Percentiles rank a stretch among this genome's conserved stretches.
Conservation (phyloP, 2,329 filamentous ascomycete genomes). For the Aspergillus sojae region DNA sequence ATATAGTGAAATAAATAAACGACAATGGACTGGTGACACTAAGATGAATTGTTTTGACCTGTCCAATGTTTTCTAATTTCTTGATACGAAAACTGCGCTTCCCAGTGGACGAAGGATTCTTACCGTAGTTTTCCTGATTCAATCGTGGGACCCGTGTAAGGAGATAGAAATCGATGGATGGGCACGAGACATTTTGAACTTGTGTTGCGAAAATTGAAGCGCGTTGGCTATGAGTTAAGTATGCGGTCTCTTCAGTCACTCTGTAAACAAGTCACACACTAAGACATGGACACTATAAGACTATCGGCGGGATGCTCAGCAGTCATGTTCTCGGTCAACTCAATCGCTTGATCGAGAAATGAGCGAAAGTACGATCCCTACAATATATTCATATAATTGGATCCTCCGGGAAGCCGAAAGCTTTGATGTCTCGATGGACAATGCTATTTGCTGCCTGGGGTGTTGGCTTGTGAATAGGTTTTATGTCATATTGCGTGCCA, state of each 20-base stretch:
- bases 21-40: background rate
- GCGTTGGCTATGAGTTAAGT: no score
- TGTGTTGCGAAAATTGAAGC: no score
- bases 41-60: no score
- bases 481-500: no score
- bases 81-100: no score
- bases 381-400: background rate
- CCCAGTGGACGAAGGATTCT: no score
- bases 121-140: no score
- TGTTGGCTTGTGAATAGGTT: no score
- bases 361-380: background rate
- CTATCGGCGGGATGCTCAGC: background rate
- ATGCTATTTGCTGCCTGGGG: background rate
- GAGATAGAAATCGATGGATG: no score
- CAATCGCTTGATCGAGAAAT: background rate
- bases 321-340: background rate
- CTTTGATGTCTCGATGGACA: background rate
- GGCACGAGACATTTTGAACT: no score
- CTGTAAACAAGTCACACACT: background rate
- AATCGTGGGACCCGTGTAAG: no score
- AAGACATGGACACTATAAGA: background rate
- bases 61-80: no score
- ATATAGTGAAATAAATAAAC: background rate
- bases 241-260: background rate
- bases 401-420: background rate